Evolutionary conservation across 768 basidiomycete genomes (phyloP), one percentile per base, ranked within the genome.

Genomic region (Lyophyllum semitale): DNA sequence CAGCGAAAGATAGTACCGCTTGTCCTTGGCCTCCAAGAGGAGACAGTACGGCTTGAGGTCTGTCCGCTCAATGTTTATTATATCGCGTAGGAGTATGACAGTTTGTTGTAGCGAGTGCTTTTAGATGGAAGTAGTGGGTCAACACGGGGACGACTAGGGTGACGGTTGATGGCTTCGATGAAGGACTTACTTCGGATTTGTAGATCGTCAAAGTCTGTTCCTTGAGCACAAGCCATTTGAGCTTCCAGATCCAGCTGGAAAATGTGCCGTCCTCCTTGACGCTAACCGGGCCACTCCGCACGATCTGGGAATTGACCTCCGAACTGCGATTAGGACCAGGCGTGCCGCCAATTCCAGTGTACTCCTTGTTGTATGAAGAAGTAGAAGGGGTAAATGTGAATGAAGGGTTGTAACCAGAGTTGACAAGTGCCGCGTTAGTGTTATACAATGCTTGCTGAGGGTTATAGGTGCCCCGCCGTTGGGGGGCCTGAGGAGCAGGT

Each of bases 41-140:
- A 99, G 76, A 66, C 96, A 98, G 67, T 96, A 98, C 0, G 95
- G 94, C 69, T 97, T 97, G 61, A 94, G 73, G 68, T 99, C 95
- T 48, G 89, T 93, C 11, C 96, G 87, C 67, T 95, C 93, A 63
- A 98, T 87, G 64, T 88, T 91, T 26, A 87, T 73, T 59, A 99
- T 88, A 59, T 95, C 94, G 27, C 81, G 78, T 20, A 96, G 78
- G 47, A 74, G 67, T 60, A 96, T 85, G 53, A 81, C 62, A 44
- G 73, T 82, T 63, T 91, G 89, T 41, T 77, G 73, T 7, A 79
- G 79, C 27, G 83, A 71, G 38, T 77, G 74, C 86, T 85, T 32
- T 45, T 20, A 59, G 3, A 45, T 32, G 25, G 13, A 35, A 54
- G 32, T 51, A 37, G 57, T 44, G 53, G 35, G 65, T 55, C 52